Percentiles rank a stretch among this genome's conserved stretches.
phyloP scores from a whole-genome alignment of 345 rosid genomes.

The Euphorbia peplus region DNA sequence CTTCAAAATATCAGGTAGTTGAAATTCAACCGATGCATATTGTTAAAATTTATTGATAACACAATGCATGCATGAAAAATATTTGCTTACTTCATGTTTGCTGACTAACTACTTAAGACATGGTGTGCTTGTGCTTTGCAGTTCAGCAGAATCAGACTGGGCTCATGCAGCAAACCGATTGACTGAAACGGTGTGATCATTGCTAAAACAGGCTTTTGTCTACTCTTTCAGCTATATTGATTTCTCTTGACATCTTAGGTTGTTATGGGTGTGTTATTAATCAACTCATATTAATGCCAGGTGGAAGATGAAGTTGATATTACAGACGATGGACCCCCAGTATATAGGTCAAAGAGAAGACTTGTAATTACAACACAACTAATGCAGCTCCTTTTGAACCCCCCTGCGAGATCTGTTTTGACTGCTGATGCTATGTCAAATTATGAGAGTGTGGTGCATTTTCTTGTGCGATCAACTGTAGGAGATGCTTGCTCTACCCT shows the following conservation, averaged over 20 bases:
- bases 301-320: slow-evolving; percentile 53
- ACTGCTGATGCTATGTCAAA: slow-evolving; percentile 45
- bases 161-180: slow-evolving; percentile 52
- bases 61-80: neutral
- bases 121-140: slow-evolving; percentile 32
- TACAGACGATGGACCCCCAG: slow-evolving; percentile 44
- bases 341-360: slow-evolving; percentile 68
- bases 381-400: slow-evolving; percentile 61
- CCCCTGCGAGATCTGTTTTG: slow-evolving; percentile 56
- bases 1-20: slow-evolving; percentile 66
- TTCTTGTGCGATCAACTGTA: slow-evolving; percentile 50
- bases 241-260: neutral
- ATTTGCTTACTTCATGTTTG: neutral
- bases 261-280: slow-evolving; percentile 11
- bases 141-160: slow-evolving; percentile 73
- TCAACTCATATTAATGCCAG: slow-evolving; percentile 38
- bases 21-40: neutral
- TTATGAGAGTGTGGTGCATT: slow-evolving; percentile 49
- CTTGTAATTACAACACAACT: slow-evolving; percentile 70
- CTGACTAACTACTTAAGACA: slow-evolving; percentile 4
- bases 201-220: slow-evolving; percentile 6
- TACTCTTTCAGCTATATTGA: neutral
- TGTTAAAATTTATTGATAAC: slow-evolving; percentile 5
- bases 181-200: slow-evolving; percentile 63
- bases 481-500: slow-evolving; percentile 68